Evolutionary conservation across 257 asterid genomes (phyloP).

Genomic region (Solanum clarkiae): DNA sequence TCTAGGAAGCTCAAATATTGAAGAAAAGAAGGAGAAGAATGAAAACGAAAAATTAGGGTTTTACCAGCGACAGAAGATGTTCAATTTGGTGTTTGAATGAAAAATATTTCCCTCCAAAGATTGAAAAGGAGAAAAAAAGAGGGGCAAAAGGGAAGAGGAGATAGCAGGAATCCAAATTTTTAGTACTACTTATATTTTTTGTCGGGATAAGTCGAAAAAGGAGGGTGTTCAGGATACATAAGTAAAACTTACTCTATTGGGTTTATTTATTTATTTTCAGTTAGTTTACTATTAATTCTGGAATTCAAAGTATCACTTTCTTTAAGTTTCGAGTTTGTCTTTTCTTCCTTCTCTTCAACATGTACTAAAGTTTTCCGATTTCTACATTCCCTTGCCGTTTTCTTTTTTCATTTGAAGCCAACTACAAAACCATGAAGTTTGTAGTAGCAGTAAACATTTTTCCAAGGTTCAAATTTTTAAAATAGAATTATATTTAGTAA

Average conservation of each 20-base stretch:
- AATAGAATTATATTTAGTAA: too few relatives aligned
- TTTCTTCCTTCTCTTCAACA: neutral
- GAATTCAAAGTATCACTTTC: slow-evolving; percentile 16
- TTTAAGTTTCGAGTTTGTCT: slow-evolving; percentile 17
- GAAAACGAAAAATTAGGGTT: slow-evolving; percentile 9
- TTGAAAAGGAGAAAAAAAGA: slow-evolving; percentile 20
- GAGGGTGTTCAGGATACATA: neutral
- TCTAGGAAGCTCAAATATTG: neutral
- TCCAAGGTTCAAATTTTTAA: too few relatives aligned
- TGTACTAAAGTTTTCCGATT: neutral
- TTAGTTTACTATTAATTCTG: neutral
- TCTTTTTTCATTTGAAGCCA: neutral
- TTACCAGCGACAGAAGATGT: neutral
- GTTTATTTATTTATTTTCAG: neutral
- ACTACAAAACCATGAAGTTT: too few relatives aligned
- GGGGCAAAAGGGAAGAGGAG: slow-evolving; percentile 19
- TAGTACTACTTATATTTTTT: neutral
- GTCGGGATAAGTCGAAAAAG: slow-evolving; percentile 4
- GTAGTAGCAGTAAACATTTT: too few relatives aligned
- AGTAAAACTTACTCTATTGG: neutral
- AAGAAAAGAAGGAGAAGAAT: neutral
- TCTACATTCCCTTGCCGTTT: neutral
- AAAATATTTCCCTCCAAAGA: slow-evolving; percentile 56
- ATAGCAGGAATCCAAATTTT: slow-evolving; percentile 7
- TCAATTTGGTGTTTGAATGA: neutral